Percentiles rank a stretch among this genome's conserved stretches.
These are phyloP conservation scores for Trichoderma arundinaceum DNA, from an alignment of 2,329 filamentous ascomycete species.

Conservation along the genomic window DNA sequence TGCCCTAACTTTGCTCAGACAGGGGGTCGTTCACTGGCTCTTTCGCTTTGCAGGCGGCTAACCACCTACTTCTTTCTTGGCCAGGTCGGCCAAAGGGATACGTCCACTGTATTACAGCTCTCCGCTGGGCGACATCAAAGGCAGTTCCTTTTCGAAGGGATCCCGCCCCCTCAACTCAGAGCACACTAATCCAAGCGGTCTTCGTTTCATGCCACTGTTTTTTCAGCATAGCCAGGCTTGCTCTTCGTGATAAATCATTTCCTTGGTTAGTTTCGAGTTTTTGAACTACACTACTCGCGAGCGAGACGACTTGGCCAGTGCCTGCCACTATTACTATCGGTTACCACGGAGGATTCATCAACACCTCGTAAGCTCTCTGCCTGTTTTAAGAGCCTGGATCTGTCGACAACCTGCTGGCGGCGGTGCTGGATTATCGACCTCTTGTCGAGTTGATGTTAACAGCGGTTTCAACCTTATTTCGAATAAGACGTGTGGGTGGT, in stretches of 20 bases:
- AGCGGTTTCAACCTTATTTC: conserved; percentile 12
- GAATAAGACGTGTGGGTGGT: conserved; percentile 18
- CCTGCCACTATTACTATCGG: not conserved
- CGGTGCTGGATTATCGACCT: not conserved
- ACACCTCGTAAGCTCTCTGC: conserved; percentile 3
- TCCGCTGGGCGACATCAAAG: conserved; percentile 26
- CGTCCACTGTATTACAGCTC: conserved; percentile 24
- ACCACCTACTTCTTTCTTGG: conserved; percentile 31
- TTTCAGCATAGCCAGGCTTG: conserved; percentile 15
- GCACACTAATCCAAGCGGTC: conserved; percentile 18
- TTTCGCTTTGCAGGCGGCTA: conserved; percentile 30
- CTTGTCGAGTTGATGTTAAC: conserved; percentile 27
- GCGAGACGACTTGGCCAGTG: conserved; percentile 13
- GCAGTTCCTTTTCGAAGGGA: conserved; percentile 23
- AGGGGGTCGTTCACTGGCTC: conserved; percentile 37
- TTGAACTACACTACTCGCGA: conserved; percentile 7
- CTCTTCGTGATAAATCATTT: conserved; percentile 13
- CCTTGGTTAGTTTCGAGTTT: conserved; percentile 19
- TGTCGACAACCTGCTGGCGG: conserved; percentile 14
- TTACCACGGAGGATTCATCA: conserved; percentile 3
- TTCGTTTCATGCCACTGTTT: conserved; percentile 19
- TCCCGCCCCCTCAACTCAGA: conserved; percentile 29
- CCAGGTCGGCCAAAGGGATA: conserved; percentile 27
- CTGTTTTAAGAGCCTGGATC: conserved; percentile 16
- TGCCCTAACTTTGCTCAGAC: conserved; percentile 29